Conservation (phyloP, 768 basidiomycete genomes). For the Kwoniella bestiolae region DNA sequence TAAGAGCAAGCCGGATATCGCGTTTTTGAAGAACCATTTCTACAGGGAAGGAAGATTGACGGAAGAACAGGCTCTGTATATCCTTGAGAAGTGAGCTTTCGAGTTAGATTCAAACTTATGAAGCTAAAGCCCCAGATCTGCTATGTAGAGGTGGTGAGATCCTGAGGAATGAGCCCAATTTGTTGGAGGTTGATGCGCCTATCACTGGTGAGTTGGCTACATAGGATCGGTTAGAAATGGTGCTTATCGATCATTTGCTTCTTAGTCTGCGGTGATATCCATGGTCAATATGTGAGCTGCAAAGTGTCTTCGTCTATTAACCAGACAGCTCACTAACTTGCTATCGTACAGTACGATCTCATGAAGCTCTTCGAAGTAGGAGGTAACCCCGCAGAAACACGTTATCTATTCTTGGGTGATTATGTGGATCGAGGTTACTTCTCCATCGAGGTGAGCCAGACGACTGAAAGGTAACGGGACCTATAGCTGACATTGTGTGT, state of each 20-base stretch:
- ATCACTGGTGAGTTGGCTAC: slow-evolving; percentile 76
- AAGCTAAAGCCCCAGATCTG: slow-evolving; percentile 14
- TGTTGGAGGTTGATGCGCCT: slow-evolving; percentile 92
- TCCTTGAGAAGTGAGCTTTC: slow-evolving; percentile 68
- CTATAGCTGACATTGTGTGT: background rate
- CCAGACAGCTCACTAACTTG: slow-evolving; percentile 1
- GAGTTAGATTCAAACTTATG: background rate
- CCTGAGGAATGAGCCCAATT: slow-evolving; percentile 80
- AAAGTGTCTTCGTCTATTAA: background rate
- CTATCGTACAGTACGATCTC: slow-evolving; percentile 71
- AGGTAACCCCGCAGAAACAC: slow-evolving; percentile 89
- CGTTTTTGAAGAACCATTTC: slow-evolving; percentile 98
- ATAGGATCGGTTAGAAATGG: background rate
- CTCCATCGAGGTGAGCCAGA: slow-evolving; percentile 74
- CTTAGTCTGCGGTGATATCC: slow-evolving; percentile 93
- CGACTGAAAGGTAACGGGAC: background rate
- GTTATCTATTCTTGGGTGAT: slow-evolving; percentile 90
- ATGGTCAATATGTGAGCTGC: slow-evolving; percentile 88
- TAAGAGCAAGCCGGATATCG: slow-evolving; percentile 87
- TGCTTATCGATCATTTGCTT: background rate
- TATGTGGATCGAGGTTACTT: slow-evolving; percentile 94
- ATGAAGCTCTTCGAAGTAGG: slow-evolving; percentile 96
- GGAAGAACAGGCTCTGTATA: slow-evolving; percentile 94
- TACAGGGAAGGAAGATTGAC: slow-evolving; percentile 92
- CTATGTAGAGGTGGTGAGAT: slow-evolving; percentile 64